Evolutionary conservation across 257 asterid genomes (phyloP).

Genomic region (Solanum sparsipilum): DNA sequence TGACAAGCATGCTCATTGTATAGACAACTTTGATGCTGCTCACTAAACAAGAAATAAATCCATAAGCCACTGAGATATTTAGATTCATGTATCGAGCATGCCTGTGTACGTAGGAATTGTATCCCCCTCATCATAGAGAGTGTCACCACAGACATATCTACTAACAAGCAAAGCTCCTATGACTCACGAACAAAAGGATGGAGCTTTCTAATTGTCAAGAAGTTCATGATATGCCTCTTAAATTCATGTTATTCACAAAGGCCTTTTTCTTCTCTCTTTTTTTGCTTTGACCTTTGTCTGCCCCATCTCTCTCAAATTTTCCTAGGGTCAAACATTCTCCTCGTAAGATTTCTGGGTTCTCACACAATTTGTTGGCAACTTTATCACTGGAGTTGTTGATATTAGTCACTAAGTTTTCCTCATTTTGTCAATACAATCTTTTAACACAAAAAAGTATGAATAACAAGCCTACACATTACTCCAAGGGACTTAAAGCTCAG

Average conservation of each 20-base stretch:
- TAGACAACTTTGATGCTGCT: neutral
- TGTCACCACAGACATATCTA: neutral
- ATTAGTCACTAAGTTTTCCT: neutral
- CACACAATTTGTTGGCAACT: neutral
- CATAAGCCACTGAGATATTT: neutral
- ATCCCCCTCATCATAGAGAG: neutral
- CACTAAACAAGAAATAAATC: neutral
- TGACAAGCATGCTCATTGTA: neutral
- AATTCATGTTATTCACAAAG: neutral
- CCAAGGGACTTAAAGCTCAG: neutral
- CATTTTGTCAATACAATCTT: neutral
- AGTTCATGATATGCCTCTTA: neutral
- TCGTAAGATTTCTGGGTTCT: neutral
- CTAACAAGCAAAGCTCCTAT: neutral
- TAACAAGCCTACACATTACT: neutral
- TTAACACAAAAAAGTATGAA: neutral
- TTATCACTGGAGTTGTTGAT: neutral
- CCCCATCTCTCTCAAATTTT: neutral
- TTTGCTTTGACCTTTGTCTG: neutral
- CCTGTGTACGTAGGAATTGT: neutral
- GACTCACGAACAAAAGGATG: neutral
- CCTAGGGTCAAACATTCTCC: neutral
- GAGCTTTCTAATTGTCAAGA: neutral
- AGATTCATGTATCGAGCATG: neutral
- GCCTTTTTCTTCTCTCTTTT: neutral